Percentiles rank a stretch among this genome's conserved stretches.
These are phyloP conservation scores for Sisymbrium irio DNA, from an alignment of 345 rosid genomes.

Conservation along the genomic window DNA sequence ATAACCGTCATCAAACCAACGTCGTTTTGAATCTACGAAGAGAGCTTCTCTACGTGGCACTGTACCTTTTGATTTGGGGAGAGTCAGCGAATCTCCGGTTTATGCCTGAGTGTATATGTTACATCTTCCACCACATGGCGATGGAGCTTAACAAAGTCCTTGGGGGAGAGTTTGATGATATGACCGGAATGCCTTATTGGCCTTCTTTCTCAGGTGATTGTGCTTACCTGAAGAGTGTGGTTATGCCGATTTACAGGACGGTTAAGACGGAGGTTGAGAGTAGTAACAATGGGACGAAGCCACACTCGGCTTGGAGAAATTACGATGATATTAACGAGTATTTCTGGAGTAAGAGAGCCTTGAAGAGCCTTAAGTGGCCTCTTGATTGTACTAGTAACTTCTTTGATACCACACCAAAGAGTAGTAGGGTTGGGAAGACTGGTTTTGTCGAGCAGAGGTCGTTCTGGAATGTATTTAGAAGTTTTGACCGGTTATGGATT, in stretches of 20 bases:
- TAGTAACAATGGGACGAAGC: slow-evolving; percentile 89
- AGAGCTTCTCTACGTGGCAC: slow-evolving; percentile 67
- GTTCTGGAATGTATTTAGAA: slow-evolving; percentile 77
- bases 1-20: slow-evolving; percentile 30
- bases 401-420: slow-evolving; percentile 53
- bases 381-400: slow-evolving; percentile 68
- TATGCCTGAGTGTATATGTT: slow-evolving; percentile 87
- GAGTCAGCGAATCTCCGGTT: slow-evolving; percentile 85
- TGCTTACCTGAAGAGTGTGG: slow-evolving; percentile 64
- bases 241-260: slow-evolving; percentile 79
- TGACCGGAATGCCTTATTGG: slow-evolving; percentile 80
- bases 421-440: slow-evolving; percentile 81
- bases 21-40: slow-evolving; percentile 43
- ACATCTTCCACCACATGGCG: slow-evolving; percentile 87
- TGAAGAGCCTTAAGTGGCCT: slow-evolving; percentile 87
- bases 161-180: slow-evolving; percentile 78
- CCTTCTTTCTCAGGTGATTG: slow-evolving; percentile 79
- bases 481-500: slow-evolving; percentile 91
- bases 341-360: slow-evolving; percentile 90
- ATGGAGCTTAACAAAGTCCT: slow-evolving; percentile 85
- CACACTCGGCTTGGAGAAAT: slow-evolving; percentile 89
- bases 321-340: slow-evolving; percentile 95
- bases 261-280: slow-evolving; percentile 75
- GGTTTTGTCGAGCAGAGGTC: slow-evolving; percentile 97
- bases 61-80: slow-evolving; percentile 85